Evolutionary conservation across 2,329 filamentous ascomycete species (phyloP), one percentile per base, ranked within the genome.

Genomic region (Zasmidium cellare): DNA sequence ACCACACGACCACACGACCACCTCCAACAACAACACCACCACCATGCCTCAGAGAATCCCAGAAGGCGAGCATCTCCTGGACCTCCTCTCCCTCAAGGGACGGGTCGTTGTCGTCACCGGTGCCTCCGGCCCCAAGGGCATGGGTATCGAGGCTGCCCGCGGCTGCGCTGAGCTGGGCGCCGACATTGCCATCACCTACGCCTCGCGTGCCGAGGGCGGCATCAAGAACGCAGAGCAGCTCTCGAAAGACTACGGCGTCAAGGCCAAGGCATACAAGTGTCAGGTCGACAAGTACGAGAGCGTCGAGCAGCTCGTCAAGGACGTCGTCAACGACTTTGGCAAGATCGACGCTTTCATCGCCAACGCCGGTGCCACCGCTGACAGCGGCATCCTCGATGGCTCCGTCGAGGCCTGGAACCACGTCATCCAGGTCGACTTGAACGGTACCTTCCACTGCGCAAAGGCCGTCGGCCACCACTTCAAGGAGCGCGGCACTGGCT

Each of bases 401-500:
- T 83, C 84, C 22, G 85, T 89, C 20, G 81, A 87, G 70, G 89
- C 91, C 71, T 85, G 86, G 71, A 86, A 92, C 72, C 84, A 86
- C 74, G 90, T 96, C 80, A 82, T 96, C 74, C 84, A 89, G 68
- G 87, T 93, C 69, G 96, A 97, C 75, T 82, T 96, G 66, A 94
- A 87, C n/a, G 92, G 92, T 12, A 86, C 83, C 24, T 90, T 91
- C 76, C 85, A 92, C 83, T 96, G 91, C 62, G 91, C 91, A 23
- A 90, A 93, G 79, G 91, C 91, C 19, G 90, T 91, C n/a, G 92
- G 92, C 31, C 83, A 87, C 55, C 88, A 94, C 76, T 88, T 87
- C 82, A 85, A 85, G 75, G 77, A 87, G 76, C 81, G 83, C 61
- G 83, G 84, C 66, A 85, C 78, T 11, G 86, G 86, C 51, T 84